Conservation (phyloP, 441 rosid species). For the Brassica hybrid region DNA sequence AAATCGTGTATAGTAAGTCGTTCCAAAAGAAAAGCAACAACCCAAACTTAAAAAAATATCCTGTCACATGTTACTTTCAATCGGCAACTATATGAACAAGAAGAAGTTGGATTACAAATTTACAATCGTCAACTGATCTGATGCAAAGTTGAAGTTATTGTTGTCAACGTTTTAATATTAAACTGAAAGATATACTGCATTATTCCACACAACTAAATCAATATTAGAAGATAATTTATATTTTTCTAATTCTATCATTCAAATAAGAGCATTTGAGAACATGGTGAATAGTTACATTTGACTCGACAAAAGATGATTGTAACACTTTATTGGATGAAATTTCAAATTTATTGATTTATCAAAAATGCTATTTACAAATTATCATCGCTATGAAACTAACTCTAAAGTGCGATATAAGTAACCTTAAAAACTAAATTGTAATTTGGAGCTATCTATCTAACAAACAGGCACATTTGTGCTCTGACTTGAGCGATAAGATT, state of each 20-base stretch:
- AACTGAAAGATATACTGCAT: background rate
- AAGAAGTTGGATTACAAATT: slow-evolving; percentile 12
- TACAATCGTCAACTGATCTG: slow-evolving; percentile 8
- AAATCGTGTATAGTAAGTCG: slow-evolving; percentile 11
- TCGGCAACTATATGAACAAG: background rate
- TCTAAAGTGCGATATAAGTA: too few relatives aligned
- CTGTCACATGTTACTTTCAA: background rate
- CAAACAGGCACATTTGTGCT: too few relatives aligned
- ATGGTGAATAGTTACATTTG: background rate
- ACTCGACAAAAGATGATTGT: background rate
- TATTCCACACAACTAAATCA: slow-evolving; percentile 11
- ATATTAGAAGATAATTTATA: background rate
- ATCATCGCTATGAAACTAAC: too few relatives aligned
- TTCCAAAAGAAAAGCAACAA: slow-evolving; percentile 19
- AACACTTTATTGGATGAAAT: too few relatives aligned
- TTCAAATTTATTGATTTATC: too few relatives aligned
- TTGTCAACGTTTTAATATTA: slow-evolving; percentile 15
- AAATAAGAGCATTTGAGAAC: background rate
- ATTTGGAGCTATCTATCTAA: too few relatives aligned
- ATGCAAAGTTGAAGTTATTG: background rate
- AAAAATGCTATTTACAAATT: too few relatives aligned
- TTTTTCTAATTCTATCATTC: slow-evolving; percentile 4
- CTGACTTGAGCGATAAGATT: too few relatives aligned
- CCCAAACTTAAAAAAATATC: background rate
- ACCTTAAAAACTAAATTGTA: too few relatives aligned